phyloP scores from a whole-genome alignment of 2,329 filamentous ascomycete species.

The Daldinia sp. region DNA sequence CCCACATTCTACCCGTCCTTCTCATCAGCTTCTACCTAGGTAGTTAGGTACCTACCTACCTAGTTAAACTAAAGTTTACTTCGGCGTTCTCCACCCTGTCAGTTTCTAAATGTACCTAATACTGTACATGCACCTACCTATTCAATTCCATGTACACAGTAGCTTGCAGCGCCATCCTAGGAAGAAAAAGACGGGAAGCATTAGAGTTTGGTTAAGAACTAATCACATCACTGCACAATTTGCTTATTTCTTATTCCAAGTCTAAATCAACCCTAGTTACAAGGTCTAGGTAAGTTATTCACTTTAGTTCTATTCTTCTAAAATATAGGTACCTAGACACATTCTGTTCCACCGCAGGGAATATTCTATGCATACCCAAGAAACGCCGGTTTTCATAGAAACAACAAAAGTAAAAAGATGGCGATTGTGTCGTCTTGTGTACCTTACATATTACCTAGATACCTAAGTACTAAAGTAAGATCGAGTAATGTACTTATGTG shows the following conservation, averaged over 20 bases:
- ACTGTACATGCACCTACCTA: neutral
- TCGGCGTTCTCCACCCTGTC: conserved; percentile 3
- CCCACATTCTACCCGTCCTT: neutral
- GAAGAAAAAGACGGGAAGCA: neutral
- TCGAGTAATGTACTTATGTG: neutral
- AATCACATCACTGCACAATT: no score
- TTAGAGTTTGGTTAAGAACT: neutral
- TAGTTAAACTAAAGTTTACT: neutral
- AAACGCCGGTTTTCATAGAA: neutral
- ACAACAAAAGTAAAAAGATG: neutral
- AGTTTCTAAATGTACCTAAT: neutral
- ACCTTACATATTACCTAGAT: neutral
- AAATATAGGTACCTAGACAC: neutral
- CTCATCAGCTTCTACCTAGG: no score
- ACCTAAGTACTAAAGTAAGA: no score
- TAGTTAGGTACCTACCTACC: neutral
- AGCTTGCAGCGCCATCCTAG: neutral
- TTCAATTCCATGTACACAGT: neutral
- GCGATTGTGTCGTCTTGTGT: neutral
- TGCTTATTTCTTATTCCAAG: no score
- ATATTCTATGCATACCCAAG: conserved; percentile 2
- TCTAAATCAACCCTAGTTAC: neutral
- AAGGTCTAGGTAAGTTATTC: neutral
- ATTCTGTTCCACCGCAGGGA: neutral
- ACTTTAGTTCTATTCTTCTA: neutral